phyloP scores from a whole-genome alignment of 805 yeast species.

The Lachancea fermentati region DNA sequence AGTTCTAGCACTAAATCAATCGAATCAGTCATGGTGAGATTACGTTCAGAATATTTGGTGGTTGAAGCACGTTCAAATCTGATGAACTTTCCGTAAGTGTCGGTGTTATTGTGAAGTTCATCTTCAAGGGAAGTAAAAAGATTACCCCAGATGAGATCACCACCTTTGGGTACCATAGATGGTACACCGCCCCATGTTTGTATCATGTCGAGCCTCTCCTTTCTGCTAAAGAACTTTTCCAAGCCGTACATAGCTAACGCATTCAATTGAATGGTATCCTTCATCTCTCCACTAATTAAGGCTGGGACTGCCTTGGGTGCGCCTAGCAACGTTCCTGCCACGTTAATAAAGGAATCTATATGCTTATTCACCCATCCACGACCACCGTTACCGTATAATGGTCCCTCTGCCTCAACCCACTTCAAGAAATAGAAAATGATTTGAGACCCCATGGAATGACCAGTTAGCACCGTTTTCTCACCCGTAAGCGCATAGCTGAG shows the following conservation, averaged over 20 bases:
- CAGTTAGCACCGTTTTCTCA: slow-evolving; percentile 66
- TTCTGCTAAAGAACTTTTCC: slow-evolving; percentile 86
- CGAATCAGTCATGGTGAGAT: slow-evolving; percentile 61
- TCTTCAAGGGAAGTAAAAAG: slow-evolving; percentile 69
- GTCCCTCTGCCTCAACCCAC: slow-evolving; percentile 93
- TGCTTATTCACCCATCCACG: slow-evolving; percentile 79
- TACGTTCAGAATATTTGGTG: slow-evolving; percentile 25
- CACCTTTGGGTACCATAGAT: slow-evolving; percentile 96
- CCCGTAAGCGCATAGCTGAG: slow-evolving; percentile 45
- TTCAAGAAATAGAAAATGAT: slow-evolving; percentile 81
- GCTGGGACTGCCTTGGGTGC: slow-evolving; percentile 94
- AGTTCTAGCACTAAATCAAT: slow-evolving; percentile 58
- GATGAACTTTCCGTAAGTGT: slow-evolving; percentile 69
- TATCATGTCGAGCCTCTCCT: slow-evolving; percentile 81
- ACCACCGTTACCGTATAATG: slow-evolving; percentile 87
- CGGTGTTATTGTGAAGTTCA: slow-evolving; percentile 26
- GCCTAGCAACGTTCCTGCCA: slow-evolving; percentile 86
- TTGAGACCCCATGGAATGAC: slow-evolving; percentile 98
- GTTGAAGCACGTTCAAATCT: slow-evolving; percentile 38
- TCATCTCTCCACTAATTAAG: slow-evolving; percentile 94
- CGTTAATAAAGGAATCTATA: slow-evolving; percentile 75
- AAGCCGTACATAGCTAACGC: slow-evolving; percentile 89
- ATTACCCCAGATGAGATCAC: slow-evolving; percentile 84
- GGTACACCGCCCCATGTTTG: slow-evolving; percentile 78
- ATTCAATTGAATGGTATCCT: slow-evolving; percentile 91